Evolutionary conservation across 192 early-diverging fungal species (phyloP), one percentile per base, ranked within the genome.

Genomic region (Coemansia sp.): DNA sequence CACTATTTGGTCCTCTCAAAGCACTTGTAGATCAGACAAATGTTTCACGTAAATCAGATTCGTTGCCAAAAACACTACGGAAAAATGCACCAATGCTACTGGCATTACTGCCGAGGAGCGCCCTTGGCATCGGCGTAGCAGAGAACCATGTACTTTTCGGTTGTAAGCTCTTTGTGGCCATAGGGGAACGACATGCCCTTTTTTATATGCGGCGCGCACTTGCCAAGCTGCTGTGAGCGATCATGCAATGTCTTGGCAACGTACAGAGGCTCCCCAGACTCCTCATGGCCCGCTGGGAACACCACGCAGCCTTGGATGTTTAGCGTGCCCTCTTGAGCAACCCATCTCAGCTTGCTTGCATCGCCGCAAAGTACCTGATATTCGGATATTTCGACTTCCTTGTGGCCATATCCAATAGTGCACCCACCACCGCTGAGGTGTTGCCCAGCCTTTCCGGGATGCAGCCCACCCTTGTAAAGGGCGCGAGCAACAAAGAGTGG

Each of bases 291-390:
- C 3, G 73, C 83, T 0, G 64, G 66, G 10, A 75, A 70, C 11
- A 65, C 76, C 34, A 61, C 69, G 69, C 69, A 73, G 14, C 67
- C 76, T 28, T 67, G 45, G 38, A 85, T 67, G 35, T 73, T 71
- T 26, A 86, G 59, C 16, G 59, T 5, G 26, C 86, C 85, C 0
- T 73, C 53, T 59, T 82, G 75, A 16, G 73, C 70, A 24, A 86
- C 73, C 82, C 85, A 88, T 21, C 78, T 66, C 43, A 90, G 71
- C 36, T 63, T 73, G 64, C 73, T 84, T 13, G 86, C 83, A 43
- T 80, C 78, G 31, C 89, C 89, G 63, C 85, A 85, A 50, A 90
- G 77, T 2, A 90, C 82, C 66, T 88, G 80, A 66, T 85, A 88
- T 40, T 83, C 76, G 24, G 59, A 23, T 23, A 85, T 53, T 7